phyloP scores from a whole-genome alignment of 495 filamentous ascomycete genomes.

The Podospora pseudoanserina region DNA sequence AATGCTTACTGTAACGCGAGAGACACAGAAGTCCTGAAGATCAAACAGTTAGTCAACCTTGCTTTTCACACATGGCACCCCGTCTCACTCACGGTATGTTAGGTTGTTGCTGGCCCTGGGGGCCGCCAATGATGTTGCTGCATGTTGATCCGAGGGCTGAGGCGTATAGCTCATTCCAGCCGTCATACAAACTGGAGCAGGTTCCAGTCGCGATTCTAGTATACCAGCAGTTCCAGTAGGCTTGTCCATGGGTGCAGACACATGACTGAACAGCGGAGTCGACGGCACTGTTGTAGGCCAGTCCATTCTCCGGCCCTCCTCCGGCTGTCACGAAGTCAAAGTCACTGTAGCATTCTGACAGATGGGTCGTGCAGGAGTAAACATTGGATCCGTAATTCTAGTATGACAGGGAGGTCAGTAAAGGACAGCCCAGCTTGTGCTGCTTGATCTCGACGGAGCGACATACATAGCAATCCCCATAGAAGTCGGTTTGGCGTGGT shows the following conservation, averaged over 20 bases:
- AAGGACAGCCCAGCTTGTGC: background rate
- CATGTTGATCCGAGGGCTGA: slow-evolving; percentile 12
- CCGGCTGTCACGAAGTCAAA: slow-evolving; percentile 19
- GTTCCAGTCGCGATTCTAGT: slow-evolving; percentile 13
- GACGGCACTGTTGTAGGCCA: slow-evolving; percentile 1
- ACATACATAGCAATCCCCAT: slow-evolving; percentile 8
- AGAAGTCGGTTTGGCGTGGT: slow-evolving; percentile 16
- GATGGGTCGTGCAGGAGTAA: background rate
- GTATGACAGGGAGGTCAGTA: background rate
- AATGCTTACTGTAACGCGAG: slow-evolving; percentile 25
- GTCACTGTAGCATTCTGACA: slow-evolving; percentile 4
- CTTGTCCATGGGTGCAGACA: slow-evolving; percentile 22
- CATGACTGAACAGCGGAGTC: slow-evolving; percentile 11
- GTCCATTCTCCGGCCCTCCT: background rate
- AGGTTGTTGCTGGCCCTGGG: slow-evolving; percentile 18
- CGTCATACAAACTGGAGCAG: slow-evolving; percentile 14
- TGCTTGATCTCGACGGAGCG: background rate
- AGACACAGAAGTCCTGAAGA: slow-evolving; percentile 17
- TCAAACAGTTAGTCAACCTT: background rate
- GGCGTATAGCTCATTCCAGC: slow-evolving; percentile 16
- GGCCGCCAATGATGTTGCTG: slow-evolving; percentile 15
- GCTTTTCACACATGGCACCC: background rate
- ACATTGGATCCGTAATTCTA: slow-evolving; percentile 1
- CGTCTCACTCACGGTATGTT: slow-evolving; percentile 11
- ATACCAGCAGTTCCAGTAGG: slow-evolving; percentile 23